Evolutionary conservation across 805 yeast genomes (phyloP).

Genomic region (Yarrowia sp.): DNA sequence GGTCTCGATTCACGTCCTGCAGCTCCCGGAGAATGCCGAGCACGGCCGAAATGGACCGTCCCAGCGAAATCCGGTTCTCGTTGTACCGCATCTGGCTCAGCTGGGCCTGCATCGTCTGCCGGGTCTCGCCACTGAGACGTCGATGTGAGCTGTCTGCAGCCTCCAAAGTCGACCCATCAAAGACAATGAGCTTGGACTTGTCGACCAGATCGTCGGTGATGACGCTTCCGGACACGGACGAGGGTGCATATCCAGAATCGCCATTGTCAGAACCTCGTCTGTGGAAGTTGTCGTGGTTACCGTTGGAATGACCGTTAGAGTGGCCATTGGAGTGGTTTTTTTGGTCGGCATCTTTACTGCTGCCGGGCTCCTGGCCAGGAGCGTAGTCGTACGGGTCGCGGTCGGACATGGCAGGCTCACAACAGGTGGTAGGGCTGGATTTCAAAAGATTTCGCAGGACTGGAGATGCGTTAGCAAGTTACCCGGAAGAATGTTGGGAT

Average conservation of each 20-base stretch:
- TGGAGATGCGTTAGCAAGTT: slow-evolving; percentile 20
- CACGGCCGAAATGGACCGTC: slow-evolving; percentile 53
- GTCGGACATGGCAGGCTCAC: slow-evolving; percentile 14
- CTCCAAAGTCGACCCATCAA: slow-evolving; percentile 45
- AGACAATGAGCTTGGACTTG: slow-evolving; percentile 40
- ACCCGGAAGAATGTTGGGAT: slow-evolving; percentile 22
- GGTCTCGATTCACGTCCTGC: slow-evolving; percentile 44
- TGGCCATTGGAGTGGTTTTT: background rate
- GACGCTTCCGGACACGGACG: background rate
- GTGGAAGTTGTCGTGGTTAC: slow-evolving; percentile 1
- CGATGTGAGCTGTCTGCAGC: slow-evolving; percentile 41
- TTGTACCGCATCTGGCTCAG: slow-evolving; percentile 79
- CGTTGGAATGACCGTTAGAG: background rate
- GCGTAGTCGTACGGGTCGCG: slow-evolving; percentile 32
- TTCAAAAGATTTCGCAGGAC: background rate
- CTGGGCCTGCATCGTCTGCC: slow-evolving; percentile 58
- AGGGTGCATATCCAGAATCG: slow-evolving; percentile 26
- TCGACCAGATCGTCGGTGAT: slow-evolving; percentile 44
- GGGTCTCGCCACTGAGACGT: slow-evolving; percentile 44
- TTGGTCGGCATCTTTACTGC: slow-evolving; percentile 12
- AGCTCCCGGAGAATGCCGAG: slow-evolving; percentile 46
- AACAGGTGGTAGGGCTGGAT: no score
- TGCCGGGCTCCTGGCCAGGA: slow-evolving; percentile 41
- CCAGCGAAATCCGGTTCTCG: slow-evolving; percentile 69
- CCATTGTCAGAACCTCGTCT: background rate